Evolutionary conservation across 306 rosid species (phyloP).

Genomic region (Abrus precatorius): DNA sequence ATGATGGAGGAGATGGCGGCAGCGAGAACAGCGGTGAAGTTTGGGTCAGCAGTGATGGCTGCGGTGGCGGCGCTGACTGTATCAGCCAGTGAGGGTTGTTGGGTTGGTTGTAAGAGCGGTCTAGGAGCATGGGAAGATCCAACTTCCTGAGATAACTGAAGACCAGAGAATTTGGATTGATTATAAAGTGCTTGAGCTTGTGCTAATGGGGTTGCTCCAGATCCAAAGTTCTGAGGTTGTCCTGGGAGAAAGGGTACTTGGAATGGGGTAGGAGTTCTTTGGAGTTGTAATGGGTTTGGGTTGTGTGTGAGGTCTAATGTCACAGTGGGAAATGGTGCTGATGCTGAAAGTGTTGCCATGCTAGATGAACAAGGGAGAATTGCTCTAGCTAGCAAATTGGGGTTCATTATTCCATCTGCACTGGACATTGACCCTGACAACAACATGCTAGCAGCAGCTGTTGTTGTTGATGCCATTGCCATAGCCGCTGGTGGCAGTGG

Average conservation of each 20-base stretch:
- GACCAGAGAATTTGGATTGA: slow-evolving; percentile 91
- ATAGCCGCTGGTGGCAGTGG: slow-evolving; percentile 96
- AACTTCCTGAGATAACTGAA: slow-evolving; percentile 80
- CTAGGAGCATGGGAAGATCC: slow-evolving; percentile 60
- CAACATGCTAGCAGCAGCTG: slow-evolving; percentile 92
- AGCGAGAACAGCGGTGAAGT: slow-evolving; percentile 88
- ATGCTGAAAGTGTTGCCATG: slow-evolving; percentile 93
- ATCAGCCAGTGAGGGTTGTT: slow-evolving; percentile 63
- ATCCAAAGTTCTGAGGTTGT: slow-evolving; percentile 63
- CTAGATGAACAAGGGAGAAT: slow-evolving; percentile 77
- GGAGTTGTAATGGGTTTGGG: slow-evolving; percentile 62
- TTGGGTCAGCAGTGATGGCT: slow-evolving; percentile 88
- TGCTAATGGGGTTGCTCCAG: slow-evolving; percentile 54
- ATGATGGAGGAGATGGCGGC: slow-evolving; percentile 97
- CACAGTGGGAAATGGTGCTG: slow-evolving; percentile 92
- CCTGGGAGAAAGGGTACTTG: slow-evolving; percentile 71
- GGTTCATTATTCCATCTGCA: slow-evolving; percentile 86
- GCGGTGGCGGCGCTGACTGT: slow-evolving; percentile 88
- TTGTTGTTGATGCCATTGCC: slow-evolving; percentile 96
- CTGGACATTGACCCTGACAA: slow-evolving; percentile 93
- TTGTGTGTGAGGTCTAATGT: slow-evolving; percentile 88
- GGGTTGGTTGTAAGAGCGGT: slow-evolving; percentile 50
- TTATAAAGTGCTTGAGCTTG: slow-evolving; percentile 78
- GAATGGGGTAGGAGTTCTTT: slow-evolving; percentile 62
- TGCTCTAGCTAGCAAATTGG: slow-evolving; percentile 83